phyloP scores from a whole-genome alignment of 345 rosid genomes.

The Citrus unshiu region DNA sequence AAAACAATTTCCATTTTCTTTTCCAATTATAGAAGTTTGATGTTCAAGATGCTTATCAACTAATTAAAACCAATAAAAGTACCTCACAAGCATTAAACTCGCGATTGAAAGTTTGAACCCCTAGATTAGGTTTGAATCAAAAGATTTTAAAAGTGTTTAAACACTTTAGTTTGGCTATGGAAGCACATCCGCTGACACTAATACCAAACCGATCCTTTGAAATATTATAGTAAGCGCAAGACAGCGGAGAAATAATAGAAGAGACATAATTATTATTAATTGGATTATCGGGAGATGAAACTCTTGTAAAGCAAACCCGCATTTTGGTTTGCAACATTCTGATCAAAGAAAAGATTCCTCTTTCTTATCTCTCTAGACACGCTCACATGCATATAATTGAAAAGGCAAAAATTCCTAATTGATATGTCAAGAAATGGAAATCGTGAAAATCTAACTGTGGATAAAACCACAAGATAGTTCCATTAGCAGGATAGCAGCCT shows the following conservation, averaged over 20 bases:
- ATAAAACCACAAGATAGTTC: slow-evolving; percentile 49
- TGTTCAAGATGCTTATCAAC: too few species aligned
- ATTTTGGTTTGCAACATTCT: not conserved
- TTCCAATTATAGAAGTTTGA: too few species aligned
- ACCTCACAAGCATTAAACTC: too few species aligned
- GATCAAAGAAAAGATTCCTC: not conserved
- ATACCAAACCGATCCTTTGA: not conserved
- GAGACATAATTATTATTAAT: not conserved
- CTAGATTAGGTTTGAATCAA: too few species aligned
- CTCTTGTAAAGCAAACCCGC: not conserved
- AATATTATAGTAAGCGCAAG: not conserved
- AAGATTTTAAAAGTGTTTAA: too few species aligned
- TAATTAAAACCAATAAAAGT: too few species aligned
- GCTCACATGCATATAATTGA: not conserved
- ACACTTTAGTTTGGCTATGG: too few species aligned
- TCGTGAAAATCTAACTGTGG: slow-evolving; percentile 14
- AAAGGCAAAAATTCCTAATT: not conserved
- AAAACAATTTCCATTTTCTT: too few species aligned
- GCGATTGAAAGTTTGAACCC: too few species aligned
- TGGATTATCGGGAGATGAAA: not conserved
- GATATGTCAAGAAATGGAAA: not conserved
- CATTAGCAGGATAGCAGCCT: slow-evolving; percentile 62
- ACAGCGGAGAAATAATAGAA: not conserved
- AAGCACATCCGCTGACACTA: too few species aligned
- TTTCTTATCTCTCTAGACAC: not conserved